These are phyloP conservation scores for Pistacia vera DNA, from an alignment of 345 rosid genomes.

Conservation along the genomic window DNA sequence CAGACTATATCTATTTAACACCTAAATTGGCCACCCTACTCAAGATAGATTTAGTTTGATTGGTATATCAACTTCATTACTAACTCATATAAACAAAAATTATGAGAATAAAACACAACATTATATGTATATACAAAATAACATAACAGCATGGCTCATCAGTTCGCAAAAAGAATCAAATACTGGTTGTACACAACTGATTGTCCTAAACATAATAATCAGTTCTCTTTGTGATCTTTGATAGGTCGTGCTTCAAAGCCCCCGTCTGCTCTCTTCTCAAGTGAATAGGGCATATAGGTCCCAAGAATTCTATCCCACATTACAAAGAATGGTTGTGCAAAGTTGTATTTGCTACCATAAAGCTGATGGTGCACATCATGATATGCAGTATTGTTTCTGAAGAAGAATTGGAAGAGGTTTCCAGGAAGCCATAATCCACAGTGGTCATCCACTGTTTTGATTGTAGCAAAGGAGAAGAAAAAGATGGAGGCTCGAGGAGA, in stretches of 20 bases:
- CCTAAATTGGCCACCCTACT: background rate
- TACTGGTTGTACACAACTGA: slow-evolving; percentile 16
- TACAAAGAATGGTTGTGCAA: slow-evolving; percentile 81
- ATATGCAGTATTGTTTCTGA: slow-evolving; percentile 80
- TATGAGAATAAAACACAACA: slow-evolving; percentile 23
- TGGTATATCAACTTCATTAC: background rate
- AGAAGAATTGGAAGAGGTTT: slow-evolving; percentile 67
- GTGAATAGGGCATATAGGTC: slow-evolving; percentile 83
- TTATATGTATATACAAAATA: slow-evolving; percentile 25
- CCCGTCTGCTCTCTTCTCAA: slow-evolving; percentile 71
- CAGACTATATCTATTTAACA: background rate
- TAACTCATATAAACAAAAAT: slow-evolving; percentile 19
- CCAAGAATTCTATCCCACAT: slow-evolving; percentile 85
- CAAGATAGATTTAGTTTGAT: background rate
- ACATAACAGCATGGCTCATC: slow-evolving; percentile 22
- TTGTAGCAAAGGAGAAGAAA: slow-evolving; percentile 90
- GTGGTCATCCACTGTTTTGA: slow-evolving; percentile 87
- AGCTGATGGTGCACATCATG: slow-evolving; percentile 90
- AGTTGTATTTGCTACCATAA: slow-evolving; percentile 76
- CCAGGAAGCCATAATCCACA: slow-evolving; percentile 89
- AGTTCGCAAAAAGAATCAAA: background rate
- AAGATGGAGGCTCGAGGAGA: slow-evolving; percentile 76
- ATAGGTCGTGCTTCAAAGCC: slow-evolving; percentile 71
- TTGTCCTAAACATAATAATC: slow-evolving; percentile 19
- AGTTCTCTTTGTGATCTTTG: slow-evolving; percentile 54